These are phyloP conservation scores for Lipomyces yamanashiensis DNA, from an alignment of 805 yeast species.

Conservation along the genomic window DNA sequence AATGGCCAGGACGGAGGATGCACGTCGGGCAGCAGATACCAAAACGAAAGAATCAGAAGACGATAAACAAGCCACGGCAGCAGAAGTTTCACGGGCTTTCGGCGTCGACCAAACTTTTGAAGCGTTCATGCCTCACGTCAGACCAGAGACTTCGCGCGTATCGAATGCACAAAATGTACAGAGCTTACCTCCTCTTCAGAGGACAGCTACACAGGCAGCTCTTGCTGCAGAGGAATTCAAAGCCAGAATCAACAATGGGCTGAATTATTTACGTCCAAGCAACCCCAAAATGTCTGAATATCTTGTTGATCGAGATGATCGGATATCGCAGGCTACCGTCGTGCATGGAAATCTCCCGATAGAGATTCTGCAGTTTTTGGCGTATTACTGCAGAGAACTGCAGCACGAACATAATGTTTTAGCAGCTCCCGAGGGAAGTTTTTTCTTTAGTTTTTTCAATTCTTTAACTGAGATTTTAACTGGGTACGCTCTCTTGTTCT, in stretches of 20 bases:
- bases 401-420: slow-evolving; percentile 20
- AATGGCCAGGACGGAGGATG: slow-evolving; percentile 12
- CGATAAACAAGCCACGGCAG: slow-evolving; percentile 17
- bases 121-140: neutral
- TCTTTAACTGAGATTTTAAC: slow-evolving; percentile 30
- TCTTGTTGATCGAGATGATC: slow-evolving; percentile 32
- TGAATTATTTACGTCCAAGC: slow-evolving; percentile 16
- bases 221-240: slow-evolving; percentile 9
- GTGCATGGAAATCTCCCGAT: slow-evolving; percentile 35
- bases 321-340: slow-evolving; percentile 32
- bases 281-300: slow-evolving; percentile 27
- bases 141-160: neutral
- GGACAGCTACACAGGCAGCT: neutral
- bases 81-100: slow-evolving; percentile 13
- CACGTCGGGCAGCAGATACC: slow-evolving; percentile 3
- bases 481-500: slow-evolving; percentile 13
- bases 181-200: neutral
- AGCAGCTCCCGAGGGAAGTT: slow-evolving; percentile 21
- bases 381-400: slow-evolving; percentile 27
- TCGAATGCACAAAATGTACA: too few relatives aligned
- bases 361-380: slow-evolving; percentile 30
- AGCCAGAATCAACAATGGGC: slow-evolving; percentile 3
- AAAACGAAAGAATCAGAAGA: slow-evolving; percentile 7
- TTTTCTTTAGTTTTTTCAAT: slow-evolving; percentile 15
- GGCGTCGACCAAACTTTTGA: neutral